Base-by-base conservation (phyloP, 768 basidiomycete species). In the Panaeolus papilionaceus region DNA sequence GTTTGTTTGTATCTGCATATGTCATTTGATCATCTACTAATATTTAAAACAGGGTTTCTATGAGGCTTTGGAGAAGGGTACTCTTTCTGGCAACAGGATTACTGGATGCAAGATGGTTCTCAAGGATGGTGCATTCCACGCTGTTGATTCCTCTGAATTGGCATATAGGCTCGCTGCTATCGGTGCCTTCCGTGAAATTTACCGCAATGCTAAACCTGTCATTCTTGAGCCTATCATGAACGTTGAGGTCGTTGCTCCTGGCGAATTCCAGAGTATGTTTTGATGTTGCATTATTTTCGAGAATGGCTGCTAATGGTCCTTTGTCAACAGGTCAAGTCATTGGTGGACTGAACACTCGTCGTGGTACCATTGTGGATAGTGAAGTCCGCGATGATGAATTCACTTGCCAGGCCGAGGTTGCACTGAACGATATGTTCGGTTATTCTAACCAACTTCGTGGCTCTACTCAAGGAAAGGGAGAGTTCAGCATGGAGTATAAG, bases 171-270 rank as follows among this genome's bases (percentile, higher is more conserved):
- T 95, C 40, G 93, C 94, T 6, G 90, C 94, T 5, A 91, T 97
- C 45, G 92, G 95, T 64, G 96, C 96, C 0, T 96, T 98, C 86
- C 88, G 93, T 64, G 97, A 99, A 73, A 89, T 91, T 4, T 99
- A 92, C 84, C 83, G 84, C 70, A 85, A 85, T 70, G 90, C 94
- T 54, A 83, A 82, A 63, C 90, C 94, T 0, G 90, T 94, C 64
- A 91, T 99, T 66, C 81, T 99, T 45, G 97, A 99, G 76, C 97
- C 97, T n/a, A 92, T 99, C 80, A 99, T 99, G 97, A 93, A 88
- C 16, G 97, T 99, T 42, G 97, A 99, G 74, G 94, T 99, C 33
- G 91, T 98, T 44, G 96, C 97, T 0, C 98, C 98, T 2, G 84
- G 88, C 12, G 98, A 99, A 76, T 99, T 99, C 86, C 98, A 99